Percentiles rank a stretch among this genome's conserved stretches.
phyloP scores from a whole-genome alignment of 305 asterid species.

The Solanum aculeatissimum region DNA sequence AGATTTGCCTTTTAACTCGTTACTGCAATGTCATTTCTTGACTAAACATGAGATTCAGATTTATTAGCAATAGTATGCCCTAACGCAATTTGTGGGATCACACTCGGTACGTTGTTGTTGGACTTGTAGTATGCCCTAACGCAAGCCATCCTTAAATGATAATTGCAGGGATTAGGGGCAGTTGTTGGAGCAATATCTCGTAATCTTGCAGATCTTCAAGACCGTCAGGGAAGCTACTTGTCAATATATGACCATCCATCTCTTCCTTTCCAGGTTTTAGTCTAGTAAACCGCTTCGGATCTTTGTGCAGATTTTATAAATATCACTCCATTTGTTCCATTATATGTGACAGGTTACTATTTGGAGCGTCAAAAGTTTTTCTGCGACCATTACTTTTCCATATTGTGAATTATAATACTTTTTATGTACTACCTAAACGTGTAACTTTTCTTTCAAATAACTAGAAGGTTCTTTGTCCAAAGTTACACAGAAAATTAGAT shows the following conservation, averaged over 20 bases:
- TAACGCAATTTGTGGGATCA: neutral
- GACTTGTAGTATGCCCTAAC: neutral
- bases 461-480: neutral
- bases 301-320: neutral
- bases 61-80: neutral
- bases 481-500: neutral
- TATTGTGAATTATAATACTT: neutral
- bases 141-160: neutral
- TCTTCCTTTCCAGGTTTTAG: conserved; percentile 67
- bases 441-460: neutral
- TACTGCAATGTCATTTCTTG: neutral
- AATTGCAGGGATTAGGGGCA: conserved; percentile 84
- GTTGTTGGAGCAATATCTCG: conserved; percentile 98
- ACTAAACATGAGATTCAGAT: neutral
- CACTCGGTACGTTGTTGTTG: neutral
- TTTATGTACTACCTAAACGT: neutral
- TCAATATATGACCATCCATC: conserved; percentile 93
- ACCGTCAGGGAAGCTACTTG: conserved; percentile 86
- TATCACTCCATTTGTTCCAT: neutral
- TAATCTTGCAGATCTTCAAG: conserved; percentile 94
- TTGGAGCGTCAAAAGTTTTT: neutral
- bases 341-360: neutral
- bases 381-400: neutral
- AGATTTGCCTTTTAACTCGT: neutral
- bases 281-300: neutral